Evolutionary conservation across 768 basidiomycete species (phyloP).

Genomic region (Termitomyces sp.): DNA sequence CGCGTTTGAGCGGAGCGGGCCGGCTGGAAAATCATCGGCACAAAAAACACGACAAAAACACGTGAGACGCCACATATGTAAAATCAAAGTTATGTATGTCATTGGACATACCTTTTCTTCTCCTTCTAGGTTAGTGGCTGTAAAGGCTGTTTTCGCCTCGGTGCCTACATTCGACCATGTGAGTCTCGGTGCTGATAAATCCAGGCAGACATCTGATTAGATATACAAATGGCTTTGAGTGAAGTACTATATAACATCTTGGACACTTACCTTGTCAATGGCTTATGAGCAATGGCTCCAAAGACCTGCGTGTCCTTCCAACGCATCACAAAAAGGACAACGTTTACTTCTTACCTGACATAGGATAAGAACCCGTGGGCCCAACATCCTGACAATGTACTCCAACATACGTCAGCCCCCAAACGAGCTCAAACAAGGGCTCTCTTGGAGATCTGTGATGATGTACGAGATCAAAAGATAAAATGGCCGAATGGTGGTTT

Average conservation of each 20-base stretch:
- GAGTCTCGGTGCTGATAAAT: not conserved
- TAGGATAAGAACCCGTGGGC: not conserved
- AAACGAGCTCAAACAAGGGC: not conserved
- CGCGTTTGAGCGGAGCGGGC: conserved; percentile 10
- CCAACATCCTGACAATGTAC: not conserved
- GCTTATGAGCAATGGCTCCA: no score
- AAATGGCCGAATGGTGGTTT: not conserved
- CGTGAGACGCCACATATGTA: conserved; percentile 1
- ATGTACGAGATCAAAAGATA: not conserved
- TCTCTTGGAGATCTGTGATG: not conserved
- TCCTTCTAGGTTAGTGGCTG: not conserved
- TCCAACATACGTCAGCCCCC: not conserved
- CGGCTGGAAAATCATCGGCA: conserved; percentile 14
- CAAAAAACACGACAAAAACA: conserved; percentile 6
- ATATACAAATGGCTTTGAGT: not conserved
- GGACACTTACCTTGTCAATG: not conserved
- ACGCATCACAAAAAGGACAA: not conserved
- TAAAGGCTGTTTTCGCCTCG: not conserved
- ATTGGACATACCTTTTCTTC: not conserved
- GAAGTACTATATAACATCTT: not conserved
- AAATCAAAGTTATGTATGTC: not conserved
- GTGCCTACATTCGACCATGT: not conserved
- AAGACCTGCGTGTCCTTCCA: not conserved
- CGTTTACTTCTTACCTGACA: not conserved
- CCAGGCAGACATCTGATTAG: not conserved